phyloP scores from a whole-genome alignment of 441 rosid species.

The Cnidoscolus chayamansa region DNA sequence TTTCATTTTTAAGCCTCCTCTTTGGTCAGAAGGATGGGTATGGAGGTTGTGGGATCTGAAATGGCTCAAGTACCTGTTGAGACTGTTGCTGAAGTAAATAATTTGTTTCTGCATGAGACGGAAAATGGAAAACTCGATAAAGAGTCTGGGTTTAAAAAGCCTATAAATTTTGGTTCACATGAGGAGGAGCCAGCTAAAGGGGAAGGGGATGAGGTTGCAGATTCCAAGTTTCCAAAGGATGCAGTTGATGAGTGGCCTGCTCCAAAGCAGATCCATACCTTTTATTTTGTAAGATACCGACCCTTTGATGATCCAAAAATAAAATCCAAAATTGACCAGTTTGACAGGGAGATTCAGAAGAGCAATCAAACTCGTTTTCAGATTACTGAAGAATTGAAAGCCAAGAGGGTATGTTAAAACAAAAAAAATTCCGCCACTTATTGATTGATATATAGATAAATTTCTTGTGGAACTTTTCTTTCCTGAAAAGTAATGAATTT shows the following conservation, averaged over 20 bases:
- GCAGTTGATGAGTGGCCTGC: slow-evolving; percentile 69
- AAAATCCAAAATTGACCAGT: slow-evolving; percentile 57
- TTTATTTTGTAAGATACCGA: slow-evolving; percentile 54
- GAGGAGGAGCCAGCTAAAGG: slow-evolving; percentile 38
- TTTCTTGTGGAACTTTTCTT: neutral
- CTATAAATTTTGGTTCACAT: slow-evolving; percentile 39
- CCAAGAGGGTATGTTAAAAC: slow-evolving; percentile 52
- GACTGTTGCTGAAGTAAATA: slow-evolving; percentile 36
- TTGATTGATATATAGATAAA: neutral
- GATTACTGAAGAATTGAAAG: slow-evolving; percentile 44
- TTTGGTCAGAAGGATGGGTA: slow-evolving; percentile 44
- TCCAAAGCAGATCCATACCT: slow-evolving; percentile 44
- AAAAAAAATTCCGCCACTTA: neutral
- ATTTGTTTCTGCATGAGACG: slow-evolving; percentile 31
- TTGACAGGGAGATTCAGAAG: slow-evolving; percentile 59
- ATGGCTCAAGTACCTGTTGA: slow-evolving; percentile 43
- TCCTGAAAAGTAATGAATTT: neutral
- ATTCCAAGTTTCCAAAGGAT: slow-evolving; percentile 43
- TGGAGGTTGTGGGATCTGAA: slow-evolving; percentile 56
- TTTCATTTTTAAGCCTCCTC: slow-evolving; percentile 14
- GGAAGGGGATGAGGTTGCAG: slow-evolving; percentile 34
- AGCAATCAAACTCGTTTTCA: slow-evolving; percentile 44
- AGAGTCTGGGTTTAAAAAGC: slow-evolving; percentile 24
- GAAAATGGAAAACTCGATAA: slow-evolving; percentile 43
- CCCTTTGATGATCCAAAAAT: slow-evolving; percentile 66